Evolutionary conservation across 495 filamentous ascomycete species (phyloP).

Genomic region (Hypoxylon cercidicola): DNA sequence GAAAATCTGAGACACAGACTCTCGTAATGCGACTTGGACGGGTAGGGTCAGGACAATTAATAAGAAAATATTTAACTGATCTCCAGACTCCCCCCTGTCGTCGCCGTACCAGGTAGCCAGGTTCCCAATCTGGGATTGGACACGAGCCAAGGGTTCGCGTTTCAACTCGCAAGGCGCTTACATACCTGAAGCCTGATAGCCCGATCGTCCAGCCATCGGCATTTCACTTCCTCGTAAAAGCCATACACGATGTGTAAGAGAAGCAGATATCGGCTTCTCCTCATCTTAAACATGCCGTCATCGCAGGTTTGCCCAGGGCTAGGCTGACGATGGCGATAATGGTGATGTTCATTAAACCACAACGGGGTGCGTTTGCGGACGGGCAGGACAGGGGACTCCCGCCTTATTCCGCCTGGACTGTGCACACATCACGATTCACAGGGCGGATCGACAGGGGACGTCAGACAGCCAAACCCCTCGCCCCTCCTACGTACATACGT

Average conservation of each 20-base stretch:
- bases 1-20: slow-evolving; percentile 36
- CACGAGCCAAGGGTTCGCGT: slow-evolving; percentile 43
- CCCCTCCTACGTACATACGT: slow-evolving; percentile 38
- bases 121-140: slow-evolving; percentile 29
- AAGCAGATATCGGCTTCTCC: slow-evolving; percentile 5
- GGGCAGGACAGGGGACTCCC: slow-evolving; percentile 18
- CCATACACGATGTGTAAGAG: slow-evolving; percentile 11
- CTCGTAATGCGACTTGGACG: slow-evolving; percentile 33
- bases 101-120: slow-evolving; percentile 13
- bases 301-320: slow-evolving; percentile 5
- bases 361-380: not conserved
- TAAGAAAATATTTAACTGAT: slow-evolving; percentile 15
- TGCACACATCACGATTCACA: slow-evolving; percentile 37
- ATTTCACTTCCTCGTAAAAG: slow-evolving; percentile 28
- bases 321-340: slow-evolving; percentile 21
- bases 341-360: slow-evolving; percentile 22
- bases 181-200: slow-evolving; percentile 31
- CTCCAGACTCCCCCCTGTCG: slow-evolving; percentile 19
- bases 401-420: slow-evolving; percentile 16
- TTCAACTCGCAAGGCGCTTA: slow-evolving; percentile 42
- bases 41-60: slow-evolving; percentile 29
- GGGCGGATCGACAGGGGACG: slow-evolving; percentile 38
- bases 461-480: slow-evolving; percentile 30
- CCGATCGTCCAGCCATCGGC: slow-evolving; percentile 17
- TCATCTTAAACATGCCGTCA: slow-evolving; percentile 10